Evolutionary conservation across 768 basidiomycete genomes (phyloP).

Genomic region (Pulveroboletus ravenelii): DNA sequence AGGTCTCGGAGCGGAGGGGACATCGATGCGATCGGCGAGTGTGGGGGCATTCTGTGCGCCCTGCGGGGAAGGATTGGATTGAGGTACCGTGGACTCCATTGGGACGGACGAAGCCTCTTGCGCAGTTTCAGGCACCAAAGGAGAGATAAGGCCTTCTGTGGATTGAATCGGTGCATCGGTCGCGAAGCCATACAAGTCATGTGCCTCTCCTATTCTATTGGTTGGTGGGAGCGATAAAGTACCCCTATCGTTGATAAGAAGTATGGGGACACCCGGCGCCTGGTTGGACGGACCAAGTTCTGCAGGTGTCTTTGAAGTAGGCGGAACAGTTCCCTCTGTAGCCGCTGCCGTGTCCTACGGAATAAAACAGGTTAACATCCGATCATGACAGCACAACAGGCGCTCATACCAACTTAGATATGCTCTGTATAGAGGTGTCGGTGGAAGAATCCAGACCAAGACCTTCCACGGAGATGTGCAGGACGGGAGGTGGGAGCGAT

Average conservation of each 20-base stretch:
- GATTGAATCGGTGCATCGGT: constrained; percentile 20
- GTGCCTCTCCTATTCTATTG: constrained; percentile 11
- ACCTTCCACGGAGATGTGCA: constrained; percentile 15
- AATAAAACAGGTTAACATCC: background rate
- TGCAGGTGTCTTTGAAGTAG: background rate
- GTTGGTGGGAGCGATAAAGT: constrained; percentile 7
- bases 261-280: constrained; percentile 23
- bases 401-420: constrained; percentile 14
- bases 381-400: background rate
- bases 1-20: background rate
- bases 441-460: constrained; percentile 23
- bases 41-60: background rate
- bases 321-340: constrained; percentile 14
- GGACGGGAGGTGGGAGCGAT: constrained; percentile 12
- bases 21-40: background rate
- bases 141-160: background rate
- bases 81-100: background rate
- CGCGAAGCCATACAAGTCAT: constrained; percentile 8
- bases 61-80: background rate
- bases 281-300: background rate
- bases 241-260: constrained; percentile 38
- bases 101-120: background rate
- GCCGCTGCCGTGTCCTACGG: constrained; percentile 22
- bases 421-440: constrained; percentile 29
- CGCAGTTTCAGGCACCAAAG: background rate